Evolutionary conservation across 2,329 filamentous ascomycete species (phyloP), one percentile per base, ranked within the genome.

Genomic region (Cadophora sp.): DNA sequence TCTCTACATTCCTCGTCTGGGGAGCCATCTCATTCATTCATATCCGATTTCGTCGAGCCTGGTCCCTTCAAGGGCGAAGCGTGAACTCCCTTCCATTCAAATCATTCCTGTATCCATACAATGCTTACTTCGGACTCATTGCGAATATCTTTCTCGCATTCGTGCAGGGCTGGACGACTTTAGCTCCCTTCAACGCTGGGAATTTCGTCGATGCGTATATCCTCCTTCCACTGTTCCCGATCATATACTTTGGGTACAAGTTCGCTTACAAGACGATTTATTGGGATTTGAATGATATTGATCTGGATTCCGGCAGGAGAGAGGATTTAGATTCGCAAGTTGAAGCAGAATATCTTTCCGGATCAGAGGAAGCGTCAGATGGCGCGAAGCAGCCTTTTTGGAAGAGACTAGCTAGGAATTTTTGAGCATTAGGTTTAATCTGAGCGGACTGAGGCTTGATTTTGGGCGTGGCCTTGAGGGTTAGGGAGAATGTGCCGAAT

Each of bases 1-100:
- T 92, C 1, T 89, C 88, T 46, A 91, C 90, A 0, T 92, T 92
- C 75, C 77, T 92, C 1, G 90, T 92, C 51, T 93, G 91, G 91
- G 90, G 83, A 1, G 84, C 84, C 46, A 93, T 93, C 73, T 89
- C 85, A 29, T 86, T 91, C 73, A 91, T 87, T 3, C 91, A 93
- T 74, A 89, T 93, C 69, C 88, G 90, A 27, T 92, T 93, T 78
- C 88, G 91, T 40, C 78, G 83, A 11, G 90, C 89, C 0, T 90
- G 88, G 88, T 75, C 78, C 11, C 79, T 78, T 0, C 89, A 91
- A 75, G 87, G 88, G 0, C 83, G 89, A 66, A 80, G 78, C 34
- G 77, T 84, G 27, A 80, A 81, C 19, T 84, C 86, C 60, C 79
- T 90, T 12, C 87, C 88, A 0, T 90, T 87, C 77, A 78, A 81